Base-by-base conservation (phyloP, 176 grass and related monocot genomes). In the Zoysia japonica region DNA sequence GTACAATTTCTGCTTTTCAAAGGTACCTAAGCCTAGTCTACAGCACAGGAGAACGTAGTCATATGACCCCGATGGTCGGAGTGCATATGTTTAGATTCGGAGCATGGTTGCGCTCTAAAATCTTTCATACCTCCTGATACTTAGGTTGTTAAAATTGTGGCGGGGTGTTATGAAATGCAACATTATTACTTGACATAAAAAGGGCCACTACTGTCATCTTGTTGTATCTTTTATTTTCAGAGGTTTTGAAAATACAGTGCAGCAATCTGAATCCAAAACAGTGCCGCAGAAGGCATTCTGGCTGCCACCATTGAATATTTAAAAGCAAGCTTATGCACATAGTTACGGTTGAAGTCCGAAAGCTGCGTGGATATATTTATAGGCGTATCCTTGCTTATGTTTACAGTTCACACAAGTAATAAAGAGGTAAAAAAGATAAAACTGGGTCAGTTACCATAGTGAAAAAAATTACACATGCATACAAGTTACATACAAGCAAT, bases 401-500 rank as follows among this genome's bases (percentile, higher is more conserved):
- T 67, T 71, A 65, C 47, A 69, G 65, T 83, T 72, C 79, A 89
- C 84, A 89, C 17, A 20, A 46, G 50, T 62, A 55, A 42, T 7
- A 36, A 46, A 4, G 20, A 11, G 9, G 9, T 13, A 36, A 80
- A 74, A 87, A 76, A 68, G 83, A 79, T 72, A 38, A 71, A 65
- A 19, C 60, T 60, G 40, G 80, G 85, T 87, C 69, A 52, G 67
- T 78, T 87, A 91, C 73, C 78, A 84, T 72, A 73, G 53, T 45
- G 57, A 61, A 85, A 76, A 45, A 62, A 75, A 48, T 72, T 93
- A 79, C 66, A 79, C 66, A 86, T 43, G 40, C 54, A 72, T 80
- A 87, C 85, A 83, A 67, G 74, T 65, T 85, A 91, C 84, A 80
- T 47, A 85, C 81, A 94, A 85, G 62, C 73, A 85, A 78, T 85